Conservation (phyloP, 108 stramenopile species). For the Skeletonema marinoi region DNA sequence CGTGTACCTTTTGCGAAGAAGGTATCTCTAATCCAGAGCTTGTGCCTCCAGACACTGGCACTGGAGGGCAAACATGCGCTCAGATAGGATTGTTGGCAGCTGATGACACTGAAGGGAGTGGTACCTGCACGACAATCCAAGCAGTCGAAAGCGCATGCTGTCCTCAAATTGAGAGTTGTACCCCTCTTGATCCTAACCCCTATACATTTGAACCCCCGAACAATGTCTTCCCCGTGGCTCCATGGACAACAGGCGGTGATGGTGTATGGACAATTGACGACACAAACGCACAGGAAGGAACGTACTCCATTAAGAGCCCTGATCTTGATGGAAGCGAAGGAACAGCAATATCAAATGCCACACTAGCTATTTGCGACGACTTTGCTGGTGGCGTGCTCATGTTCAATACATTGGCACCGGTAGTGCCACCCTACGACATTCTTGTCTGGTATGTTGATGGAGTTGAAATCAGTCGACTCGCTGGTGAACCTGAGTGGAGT, state of each 20-base stretch:
- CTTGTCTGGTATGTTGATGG: constrained; percentile 4
- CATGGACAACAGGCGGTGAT: constrained; percentile 38
- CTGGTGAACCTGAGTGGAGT: neutral
- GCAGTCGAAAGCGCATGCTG: neutral
- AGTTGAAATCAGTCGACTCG: neutral
- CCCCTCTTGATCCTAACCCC: neutral
- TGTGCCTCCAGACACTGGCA: too few species aligned
- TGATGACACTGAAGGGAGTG: too few species aligned
- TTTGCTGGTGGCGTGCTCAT: constrained; percentile 20
- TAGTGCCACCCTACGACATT: neutral
- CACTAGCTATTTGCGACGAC: constrained; percentile 7
- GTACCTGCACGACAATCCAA: too few species aligned
- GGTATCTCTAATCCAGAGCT: too few species aligned
- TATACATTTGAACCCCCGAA: neutral
- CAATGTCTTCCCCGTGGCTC: constrained; percentile 24
- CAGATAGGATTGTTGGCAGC: too few species aligned
- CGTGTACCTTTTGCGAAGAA: too few species aligned
- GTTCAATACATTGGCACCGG: constrained; percentile 5
- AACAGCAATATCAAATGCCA: constrained; percentile 18
- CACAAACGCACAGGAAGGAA: constrained; percentile 8
- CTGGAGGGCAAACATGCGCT: too few species aligned
- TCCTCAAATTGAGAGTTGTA: neutral
- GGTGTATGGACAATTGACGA: constrained; percentile 31
- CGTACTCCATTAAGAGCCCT: constrained; percentile 7
- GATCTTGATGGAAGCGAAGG: constrained; percentile 11